Conservation (phyloP, 192 early-diverging fungal species). For the Cetraspora pellucida region DNA sequence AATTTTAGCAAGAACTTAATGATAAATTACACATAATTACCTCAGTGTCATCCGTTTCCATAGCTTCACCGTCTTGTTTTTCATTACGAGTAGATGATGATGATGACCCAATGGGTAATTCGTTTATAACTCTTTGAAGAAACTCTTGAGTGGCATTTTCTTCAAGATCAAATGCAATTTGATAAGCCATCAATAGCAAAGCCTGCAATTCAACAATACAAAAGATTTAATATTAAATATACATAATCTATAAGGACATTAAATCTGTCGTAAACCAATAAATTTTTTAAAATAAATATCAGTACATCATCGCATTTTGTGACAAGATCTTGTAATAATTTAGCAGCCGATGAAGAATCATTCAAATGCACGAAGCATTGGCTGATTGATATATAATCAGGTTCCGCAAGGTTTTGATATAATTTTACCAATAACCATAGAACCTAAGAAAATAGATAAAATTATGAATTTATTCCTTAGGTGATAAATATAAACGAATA, state of each 20-base stretch:
- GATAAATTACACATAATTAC: slow-evolving; percentile 23
- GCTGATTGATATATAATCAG: slow-evolving; percentile 91
- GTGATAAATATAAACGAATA: neutral
- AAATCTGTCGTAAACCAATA: neutral
- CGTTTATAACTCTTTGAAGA: slow-evolving; percentile 72
- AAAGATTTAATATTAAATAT: neutral
- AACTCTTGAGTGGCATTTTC: slow-evolving; percentile 98
- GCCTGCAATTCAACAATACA: slow-evolving; percentile 30
- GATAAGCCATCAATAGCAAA: slow-evolving; percentile 84
- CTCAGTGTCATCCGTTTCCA: slow-evolving; percentile 28
- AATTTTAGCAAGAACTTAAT: neutral
- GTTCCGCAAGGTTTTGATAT: slow-evolving; percentile 71
- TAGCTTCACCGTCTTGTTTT: slow-evolving; percentile 20
- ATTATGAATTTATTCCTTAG: neutral
- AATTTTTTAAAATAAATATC: neutral
- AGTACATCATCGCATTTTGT: slow-evolving; percentile 60
- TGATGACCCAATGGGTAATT: slow-evolving; percentile 52
- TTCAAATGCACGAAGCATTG: slow-evolving; percentile 92
- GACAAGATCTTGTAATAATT: slow-evolving; percentile 72
- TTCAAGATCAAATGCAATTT: slow-evolving; percentile 97
- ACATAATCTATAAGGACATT: too few relatives aligned
- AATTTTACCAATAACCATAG: slow-evolving; percentile 75
- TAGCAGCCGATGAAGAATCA: slow-evolving; percentile 71
- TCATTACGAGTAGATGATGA: slow-evolving; percentile 31
- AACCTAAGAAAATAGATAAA: slow-evolving; percentile 45